Conservation (phyloP, 1,284 basidiomycete species). For the Leccinum variabile region DNA sequence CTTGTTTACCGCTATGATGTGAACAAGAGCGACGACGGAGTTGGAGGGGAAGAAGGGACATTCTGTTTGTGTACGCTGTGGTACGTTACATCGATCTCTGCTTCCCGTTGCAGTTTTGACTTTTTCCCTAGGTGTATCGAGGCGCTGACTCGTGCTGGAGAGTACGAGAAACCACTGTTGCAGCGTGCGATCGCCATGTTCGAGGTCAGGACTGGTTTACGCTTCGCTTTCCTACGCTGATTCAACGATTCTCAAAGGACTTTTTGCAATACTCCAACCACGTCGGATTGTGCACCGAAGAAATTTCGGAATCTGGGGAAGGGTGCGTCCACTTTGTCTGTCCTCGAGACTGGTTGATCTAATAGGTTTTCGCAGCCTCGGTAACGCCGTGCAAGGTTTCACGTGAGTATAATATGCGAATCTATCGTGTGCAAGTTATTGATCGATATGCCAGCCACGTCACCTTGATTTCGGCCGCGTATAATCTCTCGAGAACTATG, state of each 20-base stretch:
- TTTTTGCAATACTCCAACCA: conserved; percentile 84
- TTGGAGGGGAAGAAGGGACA: conserved; percentile 90
- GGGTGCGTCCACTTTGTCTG: conserved; percentile 45
- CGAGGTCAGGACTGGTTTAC: conserved; percentile 52
- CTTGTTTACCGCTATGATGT: conserved; percentile 81
- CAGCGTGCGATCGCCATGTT: conserved; percentile 77
- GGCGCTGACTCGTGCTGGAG: too few species aligned
- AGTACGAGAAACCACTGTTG: conserved; percentile 45
- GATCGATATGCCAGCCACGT: conserved; percentile 56
- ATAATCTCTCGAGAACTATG: conserved; percentile 72
- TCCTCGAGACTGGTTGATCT: not conserved
- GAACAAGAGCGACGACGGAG: conserved; percentile 80
- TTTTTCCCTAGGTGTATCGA: conserved; percentile 5
- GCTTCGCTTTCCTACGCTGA: not conserved
- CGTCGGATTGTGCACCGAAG: conserved; percentile 82
- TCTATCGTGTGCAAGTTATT: not conserved
- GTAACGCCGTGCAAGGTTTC: conserved; percentile 85
- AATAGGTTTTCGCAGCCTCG: conserved; percentile 47
- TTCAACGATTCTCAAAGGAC: conserved; percentile 45
- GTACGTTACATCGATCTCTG: conserved; percentile 27
- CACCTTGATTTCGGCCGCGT: conserved; percentile 79
- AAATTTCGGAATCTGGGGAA: conserved; percentile 78
- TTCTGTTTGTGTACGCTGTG: conserved; percentile 81
- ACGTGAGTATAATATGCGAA: conserved; percentile 52
- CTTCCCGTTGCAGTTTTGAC: conserved; percentile 12